Base-by-base conservation (phyloP, 169 alveolate genomes). In the Plasmodium malariae region DNA sequence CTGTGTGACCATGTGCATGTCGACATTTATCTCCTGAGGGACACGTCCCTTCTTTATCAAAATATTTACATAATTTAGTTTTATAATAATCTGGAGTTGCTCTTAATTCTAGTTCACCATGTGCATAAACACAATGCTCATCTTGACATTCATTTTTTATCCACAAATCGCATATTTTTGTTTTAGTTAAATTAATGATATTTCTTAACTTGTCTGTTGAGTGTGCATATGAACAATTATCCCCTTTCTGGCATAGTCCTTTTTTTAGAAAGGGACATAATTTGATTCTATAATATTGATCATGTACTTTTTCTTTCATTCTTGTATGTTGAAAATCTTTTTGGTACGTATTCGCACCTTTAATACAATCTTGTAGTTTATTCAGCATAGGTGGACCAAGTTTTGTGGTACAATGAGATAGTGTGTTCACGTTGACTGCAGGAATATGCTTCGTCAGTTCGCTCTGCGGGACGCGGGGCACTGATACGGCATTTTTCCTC, bases 1-100 rank as follows among this genome's bases (percentile, higher is more conserved):
- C 96, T 49, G 55, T 94, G 63, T 93, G 95, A 11, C 96, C 96
- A 89, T 93, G 96, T 19, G 96, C 96, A 74, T 93, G 96, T 34
- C 96, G 76, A 49, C 96, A 93, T 62, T 88, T 88, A 5, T 70
- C 88, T 26, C 94, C 94, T 9, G 88, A 83, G 1, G 94, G 92
- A 57, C 96, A 93, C 21, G 67, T 60, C 17, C 96, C 96, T 24
- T 87, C 88, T 49, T 88, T 93, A 36, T 48, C 60, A 93, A 93
- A 93, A 87, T 91, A 94, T 68, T 93, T 93, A 40, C 96, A 93
- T 37, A 91, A 40, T n/a, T 93, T 93, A 30, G 96, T 93, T 72
- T 92, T 93, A 88, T 90, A 93, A 49, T 88, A 91, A 49, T 94
- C 96, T 11, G 93, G 88, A 2, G 96, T 74, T 28, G 94, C 87